These are phyloP conservation scores for Penicillium riverlandense DNA, from an alignment of 495 filamentous ascomycete species.

Conservation along the genomic window DNA sequence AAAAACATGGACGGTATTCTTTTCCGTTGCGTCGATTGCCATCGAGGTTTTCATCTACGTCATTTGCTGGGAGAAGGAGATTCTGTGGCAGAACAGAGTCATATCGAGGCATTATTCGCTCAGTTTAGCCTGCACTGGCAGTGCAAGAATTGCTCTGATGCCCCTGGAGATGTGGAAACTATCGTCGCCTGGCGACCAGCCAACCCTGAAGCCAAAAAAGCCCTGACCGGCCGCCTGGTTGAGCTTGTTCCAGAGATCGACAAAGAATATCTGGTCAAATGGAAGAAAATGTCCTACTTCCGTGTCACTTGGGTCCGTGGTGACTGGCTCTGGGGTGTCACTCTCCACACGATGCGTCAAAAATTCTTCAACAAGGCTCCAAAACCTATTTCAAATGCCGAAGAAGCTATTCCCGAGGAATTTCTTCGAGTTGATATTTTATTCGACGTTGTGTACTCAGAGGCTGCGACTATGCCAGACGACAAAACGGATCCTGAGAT, in stretches of 20 bases:
- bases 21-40: constrained; percentile 75
- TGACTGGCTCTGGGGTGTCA: constrained; percentile 76
- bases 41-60: constrained; percentile 69
- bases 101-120: constrained; percentile 15
- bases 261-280: constrained; percentile 89
- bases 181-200: constrained; percentile 83
- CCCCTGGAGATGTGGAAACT: constrained; percentile 53
- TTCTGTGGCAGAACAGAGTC: too few relatives aligned
- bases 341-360: constrained; percentile 52
- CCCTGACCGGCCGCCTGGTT: constrained; percentile 26
- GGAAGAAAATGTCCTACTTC: constrained; percentile 70
- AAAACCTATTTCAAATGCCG: constrained; percentile 58
- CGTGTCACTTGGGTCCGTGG: constrained; percentile 80
- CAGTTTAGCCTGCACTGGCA: constrained; percentile 64
- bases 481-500: constrained; percentile 37
- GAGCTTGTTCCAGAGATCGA: constrained; percentile 61
- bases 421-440: constrained; percentile 86
- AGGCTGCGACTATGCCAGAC: constrained; percentile 13
- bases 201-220: constrained; percentile 32
- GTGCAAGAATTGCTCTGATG: constrained; percentile 64
- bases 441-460: constrained; percentile 64
- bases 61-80: constrained; percentile 47
- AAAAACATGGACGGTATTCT: constrained; percentile 51
- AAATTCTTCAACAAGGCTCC: constrained; percentile 63
- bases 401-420: constrained; percentile 79